phyloP scores from a whole-genome alignment of 257 asterid genomes.

The Capsicum pubescens region DNA sequence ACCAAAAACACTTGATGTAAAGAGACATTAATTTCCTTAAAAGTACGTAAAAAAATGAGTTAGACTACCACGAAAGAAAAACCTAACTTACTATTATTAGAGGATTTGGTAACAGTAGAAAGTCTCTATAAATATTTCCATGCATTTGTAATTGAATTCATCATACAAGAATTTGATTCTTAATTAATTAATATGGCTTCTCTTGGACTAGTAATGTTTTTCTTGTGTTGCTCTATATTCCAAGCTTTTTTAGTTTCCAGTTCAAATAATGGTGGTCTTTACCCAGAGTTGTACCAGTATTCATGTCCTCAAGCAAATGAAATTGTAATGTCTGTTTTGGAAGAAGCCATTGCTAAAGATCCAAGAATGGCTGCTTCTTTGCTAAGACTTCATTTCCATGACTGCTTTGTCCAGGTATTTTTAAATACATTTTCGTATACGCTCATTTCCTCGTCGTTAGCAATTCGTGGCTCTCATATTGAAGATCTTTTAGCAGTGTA shows the following conservation, averaged over 20 bases:
- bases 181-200: constrained; percentile 57
- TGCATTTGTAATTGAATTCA: constrained; percentile 27
- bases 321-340: constrained; percentile 69
- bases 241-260: constrained; percentile 43
- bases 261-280: constrained; percentile 39
- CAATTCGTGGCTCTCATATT: not conserved
- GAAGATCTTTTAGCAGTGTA: too few species aligned
- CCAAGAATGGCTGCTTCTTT: constrained; percentile 50
- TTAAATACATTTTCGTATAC: not conserved
- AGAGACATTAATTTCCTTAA: constrained; percentile 28
- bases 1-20: constrained; percentile 37
- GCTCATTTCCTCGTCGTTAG: not conserved
- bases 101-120: constrained; percentile 41
- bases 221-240: constrained; percentile 25
- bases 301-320: constrained; percentile 84
- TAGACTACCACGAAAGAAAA: constrained; percentile 42
- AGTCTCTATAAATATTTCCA: constrained; percentile 12
- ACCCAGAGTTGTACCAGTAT: constrained; percentile 50
- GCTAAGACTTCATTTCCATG: not conserved
- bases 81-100: constrained; percentile 4
- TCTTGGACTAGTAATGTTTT: constrained; percentile 36
- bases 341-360: constrained; percentile 62
- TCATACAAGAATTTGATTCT: not conserved
- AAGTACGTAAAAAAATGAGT: constrained; percentile 22
- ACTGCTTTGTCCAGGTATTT: constrained; percentile 34